Evolutionary conservation across 2,329 filamentous ascomycete genomes (phyloP).

Genomic region (Apiospora saccharicola): DNA sequence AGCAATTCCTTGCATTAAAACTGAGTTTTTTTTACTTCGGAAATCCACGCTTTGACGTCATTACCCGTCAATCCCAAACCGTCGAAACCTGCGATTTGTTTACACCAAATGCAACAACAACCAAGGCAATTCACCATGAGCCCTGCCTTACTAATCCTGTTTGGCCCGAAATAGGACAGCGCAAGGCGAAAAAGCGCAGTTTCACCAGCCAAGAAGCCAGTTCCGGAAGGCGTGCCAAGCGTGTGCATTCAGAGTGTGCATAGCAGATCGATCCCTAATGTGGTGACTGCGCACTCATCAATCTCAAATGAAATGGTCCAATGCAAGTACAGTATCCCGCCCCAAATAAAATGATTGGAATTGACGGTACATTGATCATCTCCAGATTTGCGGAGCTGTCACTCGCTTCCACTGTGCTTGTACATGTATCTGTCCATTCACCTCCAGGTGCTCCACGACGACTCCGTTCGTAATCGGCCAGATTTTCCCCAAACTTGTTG

Average conservation of each 20-base stretch:
- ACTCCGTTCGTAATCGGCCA: constrained; percentile 15
- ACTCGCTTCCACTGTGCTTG: neutral
- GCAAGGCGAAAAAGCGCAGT: neutral
- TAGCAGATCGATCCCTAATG: constrained; percentile 12
- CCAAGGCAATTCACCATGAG: neutral
- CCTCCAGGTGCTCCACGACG: neutral
- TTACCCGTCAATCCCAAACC: neutral
- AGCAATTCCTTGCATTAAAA: neutral
- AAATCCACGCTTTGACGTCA: constrained; percentile 15
- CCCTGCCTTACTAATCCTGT: neutral
- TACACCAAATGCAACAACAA: neutral
- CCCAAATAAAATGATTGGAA: constrained; percentile 5
- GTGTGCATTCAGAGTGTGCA: neutral
- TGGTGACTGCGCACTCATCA: neutral
- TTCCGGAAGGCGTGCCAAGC: neutral
- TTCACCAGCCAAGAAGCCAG: neutral
- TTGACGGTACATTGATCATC: neutral
- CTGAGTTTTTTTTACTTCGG: neutral
- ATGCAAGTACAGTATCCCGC: neutral
- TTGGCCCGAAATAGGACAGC: neutral
- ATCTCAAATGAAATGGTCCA: neutral
- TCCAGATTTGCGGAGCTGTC: constrained; percentile 15
- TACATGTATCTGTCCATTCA: constrained; percentile 9
- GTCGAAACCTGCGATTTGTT: neutral
- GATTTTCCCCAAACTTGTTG: constrained; percentile 21